Conservation (phyloP, 352 stramenopile species). For the Globisporangium ultimum region DNA sequence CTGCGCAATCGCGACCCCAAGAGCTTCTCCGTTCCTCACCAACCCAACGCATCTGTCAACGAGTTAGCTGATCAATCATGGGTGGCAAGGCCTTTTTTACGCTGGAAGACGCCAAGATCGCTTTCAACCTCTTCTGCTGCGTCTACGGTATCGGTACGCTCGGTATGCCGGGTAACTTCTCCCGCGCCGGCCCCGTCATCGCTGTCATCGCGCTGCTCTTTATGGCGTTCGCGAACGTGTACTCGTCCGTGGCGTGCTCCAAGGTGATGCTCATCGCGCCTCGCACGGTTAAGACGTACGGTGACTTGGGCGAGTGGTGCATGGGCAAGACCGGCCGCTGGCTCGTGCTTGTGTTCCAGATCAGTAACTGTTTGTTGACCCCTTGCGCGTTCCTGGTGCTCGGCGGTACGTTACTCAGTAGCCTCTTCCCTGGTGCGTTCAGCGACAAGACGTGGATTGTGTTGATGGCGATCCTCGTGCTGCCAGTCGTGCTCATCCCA, state of each 20-base stretch:
- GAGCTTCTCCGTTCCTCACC: not conserved
- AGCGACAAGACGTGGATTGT: slow-evolving; percentile 33
- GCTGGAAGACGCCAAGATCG: slow-evolving; percentile 22
- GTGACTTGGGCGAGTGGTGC: slow-evolving; percentile 25
- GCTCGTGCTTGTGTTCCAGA: slow-evolving; percentile 13
- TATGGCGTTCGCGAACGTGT: slow-evolving; percentile 24
- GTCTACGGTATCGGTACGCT: too few species aligned
- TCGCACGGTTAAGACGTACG: slow-evolving; percentile 18
- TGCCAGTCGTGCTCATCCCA: slow-evolving; percentile 39
- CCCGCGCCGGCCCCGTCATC: slow-evolving; percentile 17
- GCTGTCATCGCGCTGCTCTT: slow-evolving; percentile 20
- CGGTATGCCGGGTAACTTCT: too few species aligned
- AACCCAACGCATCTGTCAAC: not conserved
- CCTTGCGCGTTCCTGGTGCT: slow-evolving; percentile 18
- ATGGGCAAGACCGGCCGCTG: slow-evolving; percentile 22
- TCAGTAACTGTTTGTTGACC: slow-evolving; percentile 10
- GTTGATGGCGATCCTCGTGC: slow-evolving; percentile 33
- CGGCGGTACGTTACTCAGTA: too few species aligned
- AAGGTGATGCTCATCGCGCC: slow-evolving; percentile 23
- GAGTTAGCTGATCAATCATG: not conserved
- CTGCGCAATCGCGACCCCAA: not conserved
- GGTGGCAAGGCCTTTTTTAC: slow-evolving; percentile 14
- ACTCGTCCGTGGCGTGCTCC: slow-evolving; percentile 19
- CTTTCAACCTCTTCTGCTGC: too few species aligned
- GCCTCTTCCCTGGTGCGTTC: too few species aligned